Conservation (phyloP, 2,329 filamentous ascomycete genomes). For the Clarireedia monteithiana region DNA sequence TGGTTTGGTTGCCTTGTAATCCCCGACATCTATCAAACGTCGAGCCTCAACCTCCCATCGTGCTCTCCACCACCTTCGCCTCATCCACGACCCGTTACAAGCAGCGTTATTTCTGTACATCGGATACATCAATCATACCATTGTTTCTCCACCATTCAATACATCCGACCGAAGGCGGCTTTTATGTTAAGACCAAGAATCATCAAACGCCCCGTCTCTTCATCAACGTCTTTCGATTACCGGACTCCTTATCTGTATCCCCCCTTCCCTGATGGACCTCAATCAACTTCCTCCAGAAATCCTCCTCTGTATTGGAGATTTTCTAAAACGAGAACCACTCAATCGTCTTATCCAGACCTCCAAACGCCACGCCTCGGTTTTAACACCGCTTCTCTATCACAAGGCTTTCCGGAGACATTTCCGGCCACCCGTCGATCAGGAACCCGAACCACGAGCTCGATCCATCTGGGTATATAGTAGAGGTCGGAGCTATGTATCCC, state of each 20-base stretch:
- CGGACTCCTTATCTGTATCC: neutral
- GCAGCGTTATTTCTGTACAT: too few species aligned
- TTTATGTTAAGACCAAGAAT: too few species aligned
- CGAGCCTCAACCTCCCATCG: too few species aligned
- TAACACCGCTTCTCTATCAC: slow-evolving; percentile 1
- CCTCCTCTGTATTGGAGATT: slow-evolving; percentile 1
- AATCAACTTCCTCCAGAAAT: slow-evolving; percentile 6
- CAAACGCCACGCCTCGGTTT: neutral
- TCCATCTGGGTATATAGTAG: slow-evolving; percentile 8
- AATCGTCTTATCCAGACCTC: slow-evolving; percentile 3
- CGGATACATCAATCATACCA: too few species aligned
- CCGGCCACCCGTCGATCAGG: neutral
- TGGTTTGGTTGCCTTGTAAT: too few species aligned
- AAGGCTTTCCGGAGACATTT: slow-evolving; percentile 8
- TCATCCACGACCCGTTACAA: too few species aligned
- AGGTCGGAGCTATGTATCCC: slow-evolving; percentile 6
- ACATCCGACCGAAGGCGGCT: too few species aligned
- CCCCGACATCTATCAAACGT: too few species aligned
- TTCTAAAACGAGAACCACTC: slow-evolving; percentile 2
- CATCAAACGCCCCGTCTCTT: neutral
- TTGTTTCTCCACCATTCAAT: too few species aligned
- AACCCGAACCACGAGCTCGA: slow-evolving; percentile 1
- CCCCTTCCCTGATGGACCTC: neutral
- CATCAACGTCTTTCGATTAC: neutral
- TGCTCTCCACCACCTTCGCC: too few species aligned